Evolutionary conservation across 2,329 filamentous ascomycete genomes (phyloP).

Genomic region (Aspergillus fijiensis): DNA sequence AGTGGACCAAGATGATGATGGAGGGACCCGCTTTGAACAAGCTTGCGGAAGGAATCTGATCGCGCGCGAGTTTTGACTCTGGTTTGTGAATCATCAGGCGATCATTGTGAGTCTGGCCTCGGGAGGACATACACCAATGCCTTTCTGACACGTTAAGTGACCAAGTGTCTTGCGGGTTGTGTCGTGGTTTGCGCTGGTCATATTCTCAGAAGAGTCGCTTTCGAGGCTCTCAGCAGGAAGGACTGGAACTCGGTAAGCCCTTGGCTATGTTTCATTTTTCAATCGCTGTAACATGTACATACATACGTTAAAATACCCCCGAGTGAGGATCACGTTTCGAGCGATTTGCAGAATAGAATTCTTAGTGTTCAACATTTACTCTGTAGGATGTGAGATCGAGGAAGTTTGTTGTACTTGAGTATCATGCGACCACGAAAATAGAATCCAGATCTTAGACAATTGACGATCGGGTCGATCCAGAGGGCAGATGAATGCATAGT

Average conservation of each 20-base stretch:
- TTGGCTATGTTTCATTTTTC: not conserved
- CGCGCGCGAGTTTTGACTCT: not conserved
- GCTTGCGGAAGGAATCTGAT: conserved; percentile 35
- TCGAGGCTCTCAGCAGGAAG: not conserved
- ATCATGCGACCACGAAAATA: not conserved
- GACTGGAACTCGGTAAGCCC: not conserved
- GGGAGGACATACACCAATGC: too few species aligned
- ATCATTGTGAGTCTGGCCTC: too few species aligned
- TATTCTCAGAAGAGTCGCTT: too few species aligned
- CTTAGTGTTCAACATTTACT: not conserved
- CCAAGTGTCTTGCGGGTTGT: too few species aligned
- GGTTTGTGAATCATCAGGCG: too few species aligned
- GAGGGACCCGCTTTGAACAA: conserved; percentile 45
- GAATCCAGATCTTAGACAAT: not conserved
- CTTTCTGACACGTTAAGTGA: too few species aligned
- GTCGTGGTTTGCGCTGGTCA: too few species aligned
- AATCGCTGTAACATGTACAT: too few species aligned
- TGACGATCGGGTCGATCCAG: not conserved
- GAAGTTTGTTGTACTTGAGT: too few species aligned
- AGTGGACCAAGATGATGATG: conserved; percentile 53
- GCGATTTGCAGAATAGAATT: too few species aligned
- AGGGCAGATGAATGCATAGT: not conserved
- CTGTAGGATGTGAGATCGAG: not conserved
- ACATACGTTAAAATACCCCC: too few species aligned
- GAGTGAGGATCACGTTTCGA: too few species aligned